These are phyloP conservation scores for Mycosphaerella sp. DNA, from an alignment of 2,329 filamentous ascomycete genomes.

Conservation along the genomic window DNA sequence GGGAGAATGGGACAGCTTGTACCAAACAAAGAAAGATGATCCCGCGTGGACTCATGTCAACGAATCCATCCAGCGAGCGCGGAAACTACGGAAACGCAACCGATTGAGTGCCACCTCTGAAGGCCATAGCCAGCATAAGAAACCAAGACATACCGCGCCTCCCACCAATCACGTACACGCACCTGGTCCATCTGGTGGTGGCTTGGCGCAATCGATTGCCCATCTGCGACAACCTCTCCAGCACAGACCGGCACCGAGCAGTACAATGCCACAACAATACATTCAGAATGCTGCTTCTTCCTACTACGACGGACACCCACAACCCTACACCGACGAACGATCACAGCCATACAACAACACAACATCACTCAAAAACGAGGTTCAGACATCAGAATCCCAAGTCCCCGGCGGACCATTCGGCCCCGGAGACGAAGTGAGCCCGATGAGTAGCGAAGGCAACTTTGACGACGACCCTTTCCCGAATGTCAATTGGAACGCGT, in stretches of 20 bases:
- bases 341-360: neutral
- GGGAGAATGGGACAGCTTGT: conserved; percentile 25
- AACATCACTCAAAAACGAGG: neutral
- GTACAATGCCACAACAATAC: neutral
- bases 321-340: neutral
- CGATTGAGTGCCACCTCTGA: neutral
- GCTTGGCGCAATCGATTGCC: neutral
- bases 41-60: conserved; percentile 29
- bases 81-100: conserved; percentile 12
- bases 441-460: neutral
- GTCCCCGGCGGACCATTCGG: neutral
- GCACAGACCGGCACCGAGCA: conserved; percentile 1
- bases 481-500: conserved; percentile 16
- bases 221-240: conserved; percentile 3
- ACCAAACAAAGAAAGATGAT: conserved; percentile 21
- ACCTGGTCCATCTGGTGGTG: neutral
- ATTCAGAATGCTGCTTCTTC: neutral
- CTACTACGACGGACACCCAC: neutral
- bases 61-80: conserved; percentile 23
- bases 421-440: conserved; percentile 2
- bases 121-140: conserved; percentile 3
- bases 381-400: conserved; percentile 3
- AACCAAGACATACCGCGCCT: conserved; percentile 2
- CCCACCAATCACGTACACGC: neutral
- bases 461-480: conserved; percentile 10